These are phyloP conservation scores for Suhomyces taliae DNA, from an alignment of 1,139 yeast species.

Conservation along the genomic window DNA sequence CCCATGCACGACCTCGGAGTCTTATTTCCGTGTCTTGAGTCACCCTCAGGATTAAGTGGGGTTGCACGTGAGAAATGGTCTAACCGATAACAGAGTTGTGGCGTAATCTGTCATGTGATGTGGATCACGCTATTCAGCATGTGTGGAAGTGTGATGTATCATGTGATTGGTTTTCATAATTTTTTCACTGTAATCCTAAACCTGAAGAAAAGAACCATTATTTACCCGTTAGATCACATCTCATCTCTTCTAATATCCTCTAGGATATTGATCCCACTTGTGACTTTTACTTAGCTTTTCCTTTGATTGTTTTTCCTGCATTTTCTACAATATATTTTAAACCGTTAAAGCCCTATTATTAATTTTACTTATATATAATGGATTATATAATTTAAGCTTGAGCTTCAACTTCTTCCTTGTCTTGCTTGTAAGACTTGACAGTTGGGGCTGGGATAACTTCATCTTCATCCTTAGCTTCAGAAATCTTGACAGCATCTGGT, in stretches of 20 bases:
- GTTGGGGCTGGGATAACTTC: slow-evolving; percentile 76
- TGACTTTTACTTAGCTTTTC: too few relatives aligned
- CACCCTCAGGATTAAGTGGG: neutral
- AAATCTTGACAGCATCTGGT: slow-evolving; percentile 95
- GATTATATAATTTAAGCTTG: slow-evolving; percentile 18
- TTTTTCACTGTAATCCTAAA: too few relatives aligned
- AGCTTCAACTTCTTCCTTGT: slow-evolving; percentile 29
- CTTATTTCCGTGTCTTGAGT: neutral
- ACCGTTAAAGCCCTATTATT: neutral
- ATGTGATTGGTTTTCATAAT: neutral
- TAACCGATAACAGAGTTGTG: too few relatives aligned
- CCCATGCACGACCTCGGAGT: neutral
- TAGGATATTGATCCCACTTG: too few relatives aligned
- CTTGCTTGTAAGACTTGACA: slow-evolving; percentile 68
- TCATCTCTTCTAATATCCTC: too few relatives aligned
- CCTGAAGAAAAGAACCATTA: too few relatives aligned
- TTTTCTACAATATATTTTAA: neutral
- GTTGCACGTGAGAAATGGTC: neutral
- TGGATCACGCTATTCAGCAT: neutral
- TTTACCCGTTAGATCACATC: too few relatives aligned
- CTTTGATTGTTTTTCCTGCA: neutral
- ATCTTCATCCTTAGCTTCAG: slow-evolving; percentile 97
- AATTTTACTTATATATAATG: too few relatives aligned
- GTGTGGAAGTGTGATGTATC: neutral
- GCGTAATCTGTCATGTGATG: neutral